Percentiles rank a stretch among this genome's conserved stretches.
Evolutionary conservation across 495 filamentous ascomycete genomes (phyloP).

Genomic region (Podospora appendiculata): DNA sequence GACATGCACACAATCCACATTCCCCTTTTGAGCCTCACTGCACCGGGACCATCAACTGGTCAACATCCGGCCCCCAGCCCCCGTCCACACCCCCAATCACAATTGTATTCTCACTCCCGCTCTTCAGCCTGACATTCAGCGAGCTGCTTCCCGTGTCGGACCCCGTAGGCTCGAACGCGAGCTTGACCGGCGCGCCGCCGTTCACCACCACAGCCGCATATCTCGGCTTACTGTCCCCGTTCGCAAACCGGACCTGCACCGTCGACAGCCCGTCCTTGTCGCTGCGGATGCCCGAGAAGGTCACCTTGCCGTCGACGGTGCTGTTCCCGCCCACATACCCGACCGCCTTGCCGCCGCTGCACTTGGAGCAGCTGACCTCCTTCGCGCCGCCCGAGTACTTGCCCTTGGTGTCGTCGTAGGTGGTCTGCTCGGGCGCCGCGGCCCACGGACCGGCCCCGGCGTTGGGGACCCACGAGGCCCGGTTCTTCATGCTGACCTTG

Average conservation of each 20-base stretch:
- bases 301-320: constrained; percentile 31
- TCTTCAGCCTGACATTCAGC: constrained; percentile 36
- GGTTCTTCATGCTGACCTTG: constrained; percentile 42
- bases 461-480: constrained; percentile 46
- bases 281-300: constrained; percentile 36
- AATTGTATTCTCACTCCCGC: constrained; percentile 35
- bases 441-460: constrained; percentile 32
- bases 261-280: constrained; percentile 40
- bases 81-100: constrained; percentile 38
- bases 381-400: constrained; percentile 19
- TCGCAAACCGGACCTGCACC: constrained; percentile 45
- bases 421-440: constrained; percentile 41
- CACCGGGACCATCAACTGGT: constrained; percentile 47
- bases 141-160: constrained; percentile 28
- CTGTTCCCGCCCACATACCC: constrained; percentile 48
- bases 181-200: constrained; percentile 34
- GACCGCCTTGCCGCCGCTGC: constrained; percentile 36
- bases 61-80: constrained; percentile 49
- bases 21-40: constrained; percentile 1
- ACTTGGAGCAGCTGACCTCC: constrained; percentile 36
- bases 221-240: constrained; percentile 42
- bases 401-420: constrained; percentile 5
- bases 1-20: too few relatives aligned
- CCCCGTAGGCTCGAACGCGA: constrained; percentile 40
- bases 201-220: constrained; percentile 52